phyloP scores from a whole-genome alignment of 73 alveolate genomes.

The Paraurostyla sp. region DNA sequence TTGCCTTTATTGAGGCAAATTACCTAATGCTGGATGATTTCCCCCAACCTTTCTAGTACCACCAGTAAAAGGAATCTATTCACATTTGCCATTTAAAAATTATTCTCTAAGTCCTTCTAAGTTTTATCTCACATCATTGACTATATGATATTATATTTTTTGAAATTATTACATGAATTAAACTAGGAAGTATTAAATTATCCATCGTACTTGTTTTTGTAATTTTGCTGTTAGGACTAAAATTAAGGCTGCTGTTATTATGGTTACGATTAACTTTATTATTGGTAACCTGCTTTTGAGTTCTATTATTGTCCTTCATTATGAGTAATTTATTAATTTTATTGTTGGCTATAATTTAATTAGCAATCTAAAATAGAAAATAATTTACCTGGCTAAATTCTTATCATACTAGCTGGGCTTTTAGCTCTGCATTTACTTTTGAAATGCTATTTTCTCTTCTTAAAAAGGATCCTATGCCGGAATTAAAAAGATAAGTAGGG shows the following conservation, averaged over 20 bases:
- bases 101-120: constrained; percentile 8
- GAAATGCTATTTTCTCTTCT: constrained; percentile 17
- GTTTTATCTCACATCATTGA: neutral
- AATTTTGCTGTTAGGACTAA: too few species aligned
- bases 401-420: neutral
- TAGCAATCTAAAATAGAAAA: neutral
- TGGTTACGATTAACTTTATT: too few species aligned
- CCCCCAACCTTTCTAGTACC: neutral
- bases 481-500: too few species aligned
- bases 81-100: neutral
- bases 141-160: neutral
- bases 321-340: neutral
- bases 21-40: constrained; percentile 47
- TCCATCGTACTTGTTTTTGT: too few species aligned
- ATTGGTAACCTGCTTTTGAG: too few species aligned
- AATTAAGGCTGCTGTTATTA: too few species aligned
- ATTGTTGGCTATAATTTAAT: neutral
- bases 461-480: neutral
- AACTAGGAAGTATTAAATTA: too few species aligned
- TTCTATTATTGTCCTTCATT: too few species aligned
- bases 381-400: neutral
- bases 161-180: too few species aligned
- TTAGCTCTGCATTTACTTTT: neutral
- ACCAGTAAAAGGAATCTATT: neutral
- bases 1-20: constrained; percentile 1